Evolutionary conservation across 805 yeast genomes (phyloP).

Genomic region (Cyberlindnera americana): DNA sequence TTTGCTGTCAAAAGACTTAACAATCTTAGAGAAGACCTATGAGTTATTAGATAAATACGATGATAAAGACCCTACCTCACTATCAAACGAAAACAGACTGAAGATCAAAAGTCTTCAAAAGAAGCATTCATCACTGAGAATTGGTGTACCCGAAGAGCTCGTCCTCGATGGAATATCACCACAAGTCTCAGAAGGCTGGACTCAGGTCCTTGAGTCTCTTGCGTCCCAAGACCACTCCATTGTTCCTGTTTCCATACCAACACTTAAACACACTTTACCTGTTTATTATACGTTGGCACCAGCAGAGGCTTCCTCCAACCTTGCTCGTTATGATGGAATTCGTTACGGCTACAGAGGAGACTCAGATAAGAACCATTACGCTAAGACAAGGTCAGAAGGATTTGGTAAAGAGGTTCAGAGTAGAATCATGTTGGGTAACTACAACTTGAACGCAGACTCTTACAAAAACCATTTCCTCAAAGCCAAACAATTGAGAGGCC

Average conservation of each 20-base stretch:
- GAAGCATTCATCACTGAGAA: constrained; percentile 31
- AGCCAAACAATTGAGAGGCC: constrained; percentile 66
- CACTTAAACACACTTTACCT: constrained; percentile 62
- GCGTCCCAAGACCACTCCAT: constrained; percentile 41
- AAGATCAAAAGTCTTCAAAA: constrained; percentile 4
- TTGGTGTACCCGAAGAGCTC: constrained; percentile 78
- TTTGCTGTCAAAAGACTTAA: constrained; percentile 53
- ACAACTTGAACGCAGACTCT: constrained; percentile 72
- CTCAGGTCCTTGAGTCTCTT: constrained; percentile 40
- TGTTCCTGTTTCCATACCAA: constrained; percentile 65
- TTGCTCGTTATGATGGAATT: constrained; percentile 87
- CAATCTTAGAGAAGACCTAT: constrained; percentile 46
- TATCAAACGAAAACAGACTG: constrained; percentile 36
- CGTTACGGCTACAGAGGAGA: constrained; percentile 66
- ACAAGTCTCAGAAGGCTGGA: constrained; percentile 46
- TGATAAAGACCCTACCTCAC: constrained; percentile 73
- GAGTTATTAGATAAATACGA: constrained; percentile 58
- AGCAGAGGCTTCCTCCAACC: constrained; percentile 91
- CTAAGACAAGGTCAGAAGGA: constrained; percentile 56
- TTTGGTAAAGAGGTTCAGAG: constrained; percentile 84
- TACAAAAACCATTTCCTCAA: constrained; percentile 67
- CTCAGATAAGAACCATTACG: constrained; percentile 40
- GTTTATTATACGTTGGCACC: constrained; percentile 86
- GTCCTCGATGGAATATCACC: constrained; percentile 50
- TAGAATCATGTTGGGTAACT: constrained; percentile 82